Evolutionary conservation across 352 stramenopile genomes (phyloP).

Genomic region (Halophytophthora polymorphica): DNA sequence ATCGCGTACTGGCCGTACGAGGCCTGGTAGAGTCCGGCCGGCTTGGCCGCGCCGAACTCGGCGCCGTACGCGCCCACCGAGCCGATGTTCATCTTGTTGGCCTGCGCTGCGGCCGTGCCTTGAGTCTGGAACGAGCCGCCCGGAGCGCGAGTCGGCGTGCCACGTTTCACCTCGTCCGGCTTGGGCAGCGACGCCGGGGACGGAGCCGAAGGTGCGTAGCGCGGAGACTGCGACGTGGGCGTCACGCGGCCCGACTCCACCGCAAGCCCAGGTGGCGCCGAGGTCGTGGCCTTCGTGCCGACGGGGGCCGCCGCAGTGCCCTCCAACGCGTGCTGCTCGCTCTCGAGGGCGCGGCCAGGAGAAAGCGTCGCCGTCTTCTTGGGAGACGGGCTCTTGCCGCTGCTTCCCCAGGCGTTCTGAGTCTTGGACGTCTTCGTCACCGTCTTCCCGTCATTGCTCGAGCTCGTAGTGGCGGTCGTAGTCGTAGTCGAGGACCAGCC

Average conservation of each 20-base stretch:
- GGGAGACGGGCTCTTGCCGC: conserved; percentile 39
- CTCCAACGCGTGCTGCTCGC: conserved; percentile 20
- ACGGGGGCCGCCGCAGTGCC: conserved; percentile 4
- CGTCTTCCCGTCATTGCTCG: conserved; percentile 36
- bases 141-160: conserved; percentile 58
- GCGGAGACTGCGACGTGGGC: conserved; percentile 68
- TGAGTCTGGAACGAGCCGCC: conserved; percentile 46
- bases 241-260: conserved; percentile 68
- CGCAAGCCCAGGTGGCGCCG: conserved; percentile 63
- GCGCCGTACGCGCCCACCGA: conserved; percentile 43
- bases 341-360: conserved; percentile 40
- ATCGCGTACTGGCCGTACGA: conserved; percentile 84
- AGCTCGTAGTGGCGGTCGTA: conserved; percentile 36
- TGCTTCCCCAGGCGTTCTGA: conserved; percentile 52
- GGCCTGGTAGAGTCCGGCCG: conserved; percentile 67
- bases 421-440: conserved; percentile 43
- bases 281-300: conserved; percentile 38
- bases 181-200: conserved; percentile 85
- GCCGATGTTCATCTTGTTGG: conserved; percentile 64
- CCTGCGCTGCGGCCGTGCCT: conserved; percentile 28
- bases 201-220: conserved; percentile 67
- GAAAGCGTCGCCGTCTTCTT: conserved; percentile 70
- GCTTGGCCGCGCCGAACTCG: conserved; percentile 55
- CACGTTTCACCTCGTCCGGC: conserved; percentile 80
- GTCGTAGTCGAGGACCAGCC: conserved; percentile 56